Base-by-base conservation (phyloP, 1,284 basidiomycete species). In the Irpex sp. region DNA sequence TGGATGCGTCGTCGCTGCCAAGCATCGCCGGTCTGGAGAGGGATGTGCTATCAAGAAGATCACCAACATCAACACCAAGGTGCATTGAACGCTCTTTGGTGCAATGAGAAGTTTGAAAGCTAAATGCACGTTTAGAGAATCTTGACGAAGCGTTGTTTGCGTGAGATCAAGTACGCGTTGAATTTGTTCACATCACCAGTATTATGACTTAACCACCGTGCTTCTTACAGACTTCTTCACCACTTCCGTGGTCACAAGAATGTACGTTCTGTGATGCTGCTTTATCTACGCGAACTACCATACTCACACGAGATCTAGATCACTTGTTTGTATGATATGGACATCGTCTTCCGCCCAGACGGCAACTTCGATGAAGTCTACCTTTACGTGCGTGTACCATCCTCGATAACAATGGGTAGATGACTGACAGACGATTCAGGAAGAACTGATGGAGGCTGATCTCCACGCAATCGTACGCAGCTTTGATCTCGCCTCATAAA, bases 381-480 rank as follows among this genome's bases (percentile, higher is more conserved):
- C 76, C 89, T 97, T 70, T 97, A 96, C 74, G 91, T 92, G 67
- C 68, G 88, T 79, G 2, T 17, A 19, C 19, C 5, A 55, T 6
- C 5, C 31, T 34, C 36, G 44, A 6, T 21, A 11, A 38, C 51
- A 7, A 61, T 15, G 56, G n/a, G 51, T 56, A 4, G 51, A 19
- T 17, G 17, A 37, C 36, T 40, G 54, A 38, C 4, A 56, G 17
- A 57, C 51, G 13, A 56, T 21, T 11, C 67, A 93, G 90, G 94
- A 97, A 81, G 96, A 98, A 76, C 87, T 98, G 67, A 99, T 99
- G 97, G 97, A 99, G 77, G 97, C 97, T 59, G 97, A 99, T 84
- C 84, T 99, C 17, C 97, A 99, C 73, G 97, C 97, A 19, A 99
- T 99, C 75, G 96, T 96, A 71, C 76, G 86, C 72, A 66, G 56